phyloP scores from a whole-genome alignment of 225 moss, liverwort and hornwort species.

The Pseudoscleropodium purum region DNA sequence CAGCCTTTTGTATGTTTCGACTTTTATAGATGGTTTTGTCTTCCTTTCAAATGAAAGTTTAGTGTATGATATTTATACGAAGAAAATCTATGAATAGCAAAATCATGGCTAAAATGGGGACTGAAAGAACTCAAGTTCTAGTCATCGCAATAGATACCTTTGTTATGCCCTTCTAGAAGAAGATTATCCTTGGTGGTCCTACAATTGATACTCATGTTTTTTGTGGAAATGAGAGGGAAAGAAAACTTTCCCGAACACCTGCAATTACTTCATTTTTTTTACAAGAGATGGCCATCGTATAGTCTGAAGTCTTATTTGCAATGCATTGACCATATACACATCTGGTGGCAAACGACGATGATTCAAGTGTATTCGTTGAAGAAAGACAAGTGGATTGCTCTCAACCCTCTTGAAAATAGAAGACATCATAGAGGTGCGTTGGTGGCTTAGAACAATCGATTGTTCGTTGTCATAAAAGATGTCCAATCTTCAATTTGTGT shows the following conservation, averaged over 20 bases:
- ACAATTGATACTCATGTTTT: not conserved
- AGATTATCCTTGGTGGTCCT: not conserved
- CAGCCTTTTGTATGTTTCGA: not conserved
- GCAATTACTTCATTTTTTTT: not conserved
- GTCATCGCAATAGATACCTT: not conserved
- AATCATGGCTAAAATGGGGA: fast-evolving
- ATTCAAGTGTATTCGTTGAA: not conserved
- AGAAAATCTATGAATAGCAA: fast-evolving
- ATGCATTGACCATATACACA: not conserved
- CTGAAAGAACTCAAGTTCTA: not conserved
- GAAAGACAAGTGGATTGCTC: not conserved
- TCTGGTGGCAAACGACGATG: not conserved
- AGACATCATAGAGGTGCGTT: not conserved
- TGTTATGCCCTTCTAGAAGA: fast-evolving
- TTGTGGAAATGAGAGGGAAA: not conserved
- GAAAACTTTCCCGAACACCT: no score
- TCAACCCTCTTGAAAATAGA: not conserved
- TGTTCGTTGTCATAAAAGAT: not conserved
- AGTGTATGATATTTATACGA: not conserved
- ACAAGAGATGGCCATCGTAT: not conserved
- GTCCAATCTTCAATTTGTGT: no score
- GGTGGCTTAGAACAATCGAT: not conserved
- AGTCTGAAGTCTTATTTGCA: not conserved
- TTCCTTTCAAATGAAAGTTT: no score
- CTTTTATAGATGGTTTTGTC: no score